These are phyloP conservation scores for Xerocomus potaroensis DNA, from an alignment of 768 basidiomycete genomes.

Conservation along the genomic window DNA sequence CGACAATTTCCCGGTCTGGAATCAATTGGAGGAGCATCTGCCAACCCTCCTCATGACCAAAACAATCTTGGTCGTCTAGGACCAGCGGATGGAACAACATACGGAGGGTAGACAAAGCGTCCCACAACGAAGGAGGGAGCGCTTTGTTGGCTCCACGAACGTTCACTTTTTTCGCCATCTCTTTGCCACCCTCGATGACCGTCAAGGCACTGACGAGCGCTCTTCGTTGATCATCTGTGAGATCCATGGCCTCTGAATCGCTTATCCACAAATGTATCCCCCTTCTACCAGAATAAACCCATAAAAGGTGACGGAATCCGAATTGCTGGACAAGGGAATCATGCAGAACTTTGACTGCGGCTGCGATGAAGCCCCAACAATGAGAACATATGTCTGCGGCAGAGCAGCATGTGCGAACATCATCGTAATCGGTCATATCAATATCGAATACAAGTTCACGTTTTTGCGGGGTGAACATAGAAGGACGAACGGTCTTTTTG, in stretches of 20 bases:
- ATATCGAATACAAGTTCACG: conserved; percentile 99
- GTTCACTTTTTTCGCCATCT: conserved; percentile 79
- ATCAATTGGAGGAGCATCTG: conserved; percentile 71
- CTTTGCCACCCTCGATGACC: conserved; percentile 76
- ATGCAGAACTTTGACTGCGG: conserved; percentile 87
- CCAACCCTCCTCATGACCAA: conserved; percentile 64
- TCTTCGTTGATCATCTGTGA: conserved; percentile 89
- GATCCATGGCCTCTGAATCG: conserved; percentile 78
- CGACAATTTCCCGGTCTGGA: conserved; percentile 53
- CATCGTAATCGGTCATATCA: conserved; percentile 99
- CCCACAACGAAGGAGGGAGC: conserved; percentile 72
- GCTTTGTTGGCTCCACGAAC: conserved; percentile 44
- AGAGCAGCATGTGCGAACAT: conserved; percentile 91
- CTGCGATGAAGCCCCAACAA: conserved; percentile 94
- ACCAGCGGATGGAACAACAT: conserved; percentile 62
- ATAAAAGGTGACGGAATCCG: conserved; percentile 84
- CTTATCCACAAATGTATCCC: conserved; percentile 99
- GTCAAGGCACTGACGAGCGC: conserved; percentile 86
- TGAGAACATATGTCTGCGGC: conserved; percentile 85
- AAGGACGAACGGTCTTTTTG: conserved; percentile 74
- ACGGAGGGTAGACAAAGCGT: conserved; percentile 48
- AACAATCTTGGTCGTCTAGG: conserved; percentile 81
- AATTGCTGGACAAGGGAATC: conserved; percentile 78
- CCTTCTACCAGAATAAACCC: conserved; percentile 98
- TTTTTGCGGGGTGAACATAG: conserved; percentile 63